Conservation (phyloP, 2,329 filamentous ascomycete genomes). For the Shiraia sp. region DNA sequence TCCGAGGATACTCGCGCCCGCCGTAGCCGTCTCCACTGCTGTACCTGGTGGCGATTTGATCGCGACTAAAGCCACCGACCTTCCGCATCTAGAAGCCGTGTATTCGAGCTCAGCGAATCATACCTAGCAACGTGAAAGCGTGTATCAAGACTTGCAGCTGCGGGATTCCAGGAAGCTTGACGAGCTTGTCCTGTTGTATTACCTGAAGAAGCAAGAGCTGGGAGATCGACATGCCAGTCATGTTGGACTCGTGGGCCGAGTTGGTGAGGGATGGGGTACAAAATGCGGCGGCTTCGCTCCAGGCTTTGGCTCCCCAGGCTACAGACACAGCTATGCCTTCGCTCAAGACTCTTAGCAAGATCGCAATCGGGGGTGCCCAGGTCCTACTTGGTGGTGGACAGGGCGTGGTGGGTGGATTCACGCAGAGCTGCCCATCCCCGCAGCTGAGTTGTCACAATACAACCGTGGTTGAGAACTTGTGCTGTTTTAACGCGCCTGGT, state of each 20-base stretch:
- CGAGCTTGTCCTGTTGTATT: constrained; percentile 12
- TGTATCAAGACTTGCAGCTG: constrained; percentile 25
- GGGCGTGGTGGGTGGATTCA: constrained; percentile 29
- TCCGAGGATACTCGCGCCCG: constrained; percentile 5
- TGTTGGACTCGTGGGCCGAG: constrained; percentile 26
- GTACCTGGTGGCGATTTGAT: constrained; percentile 7
- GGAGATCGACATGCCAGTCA: constrained; percentile 21
- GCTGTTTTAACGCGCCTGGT: constrained; percentile 74
- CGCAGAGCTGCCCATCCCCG: constrained; percentile 39
- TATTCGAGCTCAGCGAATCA: constrained; percentile 23
- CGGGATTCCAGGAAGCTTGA: constrained; percentile 37
- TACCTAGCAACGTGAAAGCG: constrained; percentile 16
- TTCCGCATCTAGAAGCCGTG: constrained; percentile 22
- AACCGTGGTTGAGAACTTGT: constrained; percentile 64
- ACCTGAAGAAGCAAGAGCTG: constrained; percentile 7
- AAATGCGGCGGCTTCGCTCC: constrained; percentile 22
- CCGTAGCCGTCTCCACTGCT: constrained; percentile 2
- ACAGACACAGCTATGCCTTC: constrained; percentile 39
- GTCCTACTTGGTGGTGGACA: constrained; percentile 35
- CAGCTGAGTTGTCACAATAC: constrained; percentile 68
- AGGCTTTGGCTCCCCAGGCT: constrained; percentile 8
- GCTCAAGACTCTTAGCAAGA: constrained; percentile 40
- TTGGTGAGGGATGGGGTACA: constrained; percentile 27
- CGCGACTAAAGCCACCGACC: constrained; percentile 15
- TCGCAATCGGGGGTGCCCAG: constrained; percentile 41